These are phyloP conservation scores for Yamadazyma takamatsuzukensis DNA, from an alignment of 805 yeast genomes.

Conservation along the genomic window DNA sequence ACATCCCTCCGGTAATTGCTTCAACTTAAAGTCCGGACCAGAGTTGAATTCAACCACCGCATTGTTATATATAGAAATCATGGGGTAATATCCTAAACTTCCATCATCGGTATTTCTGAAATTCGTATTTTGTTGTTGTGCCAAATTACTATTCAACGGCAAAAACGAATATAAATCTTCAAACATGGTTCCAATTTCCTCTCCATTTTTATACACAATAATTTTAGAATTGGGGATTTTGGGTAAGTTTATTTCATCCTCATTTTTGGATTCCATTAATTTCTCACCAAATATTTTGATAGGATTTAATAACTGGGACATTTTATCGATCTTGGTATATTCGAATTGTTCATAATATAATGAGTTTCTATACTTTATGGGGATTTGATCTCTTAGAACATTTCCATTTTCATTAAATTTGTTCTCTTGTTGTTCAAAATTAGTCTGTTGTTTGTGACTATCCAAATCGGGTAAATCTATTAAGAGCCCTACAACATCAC, in stretches of 20 bases:
- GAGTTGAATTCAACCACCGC: conserved; percentile 73
- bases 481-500: conserved; percentile 81
- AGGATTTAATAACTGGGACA: conserved; percentile 74
- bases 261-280: conserved; percentile 36
- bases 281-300: conserved; percentile 67
- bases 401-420: conserved; percentile 31
- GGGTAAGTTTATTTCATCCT: conserved; percentile 28
- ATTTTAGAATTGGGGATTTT: conserved; percentile 56
- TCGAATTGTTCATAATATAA: conserved; percentile 84
- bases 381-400: conserved; percentile 76
- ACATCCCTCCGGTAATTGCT: conserved; percentile 30
- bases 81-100: conserved; percentile 85
- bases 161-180: conserved; percentile 67
- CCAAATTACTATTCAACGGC: conserved; percentile 60
- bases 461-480: conserved; percentile 60
- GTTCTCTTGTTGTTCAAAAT: conserved; percentile 23
- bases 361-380: conserved; percentile 74
- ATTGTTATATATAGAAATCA: conserved; percentile 74
- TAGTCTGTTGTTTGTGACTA: conserved; percentile 41
- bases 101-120: conserved; percentile 68
- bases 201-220: conserved; percentile 75
- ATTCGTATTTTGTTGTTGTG: conserved; percentile 35
- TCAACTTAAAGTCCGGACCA: conserved; percentile 56
- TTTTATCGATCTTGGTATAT: conserved; percentile 61
- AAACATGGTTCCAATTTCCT: conserved; percentile 59